phyloP scores from a whole-genome alignment of 805 yeast species.

The Candida chauliodis region DNA sequence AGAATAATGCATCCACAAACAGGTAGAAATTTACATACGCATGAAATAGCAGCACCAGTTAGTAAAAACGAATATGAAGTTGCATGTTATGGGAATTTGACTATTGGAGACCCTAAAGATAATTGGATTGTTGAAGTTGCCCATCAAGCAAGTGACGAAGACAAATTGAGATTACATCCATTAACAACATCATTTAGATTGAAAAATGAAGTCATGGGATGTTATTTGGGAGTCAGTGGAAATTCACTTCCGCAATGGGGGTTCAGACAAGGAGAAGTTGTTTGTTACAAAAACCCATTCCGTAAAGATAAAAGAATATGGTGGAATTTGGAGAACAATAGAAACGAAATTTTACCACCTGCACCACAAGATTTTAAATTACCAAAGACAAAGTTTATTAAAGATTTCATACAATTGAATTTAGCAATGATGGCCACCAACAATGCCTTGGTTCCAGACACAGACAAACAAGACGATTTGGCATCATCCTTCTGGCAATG shows the following conservation, averaged over 20 bases:
- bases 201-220: constrained; percentile 62
- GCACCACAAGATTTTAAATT: constrained; percentile 60
- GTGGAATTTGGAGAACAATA: constrained; percentile 81
- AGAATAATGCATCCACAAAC: constrained; percentile 63
- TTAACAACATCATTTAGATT: constrained; percentile 80
- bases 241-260: constrained; percentile 91
- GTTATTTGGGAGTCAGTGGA: constrained; percentile 86
- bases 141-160: constrained; percentile 54
- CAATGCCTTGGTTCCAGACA: constrained; percentile 77
- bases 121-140: constrained; percentile 74
- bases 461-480: constrained; percentile 64
- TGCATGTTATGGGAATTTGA: constrained; percentile 66
- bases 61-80: constrained; percentile 55
- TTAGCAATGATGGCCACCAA: constrained; percentile 82
- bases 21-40: constrained; percentile 68
- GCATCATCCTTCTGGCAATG: constrained; percentile 83
- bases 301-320: constrained; percentile 77
- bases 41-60: constrained; percentile 62
- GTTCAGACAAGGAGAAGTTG: constrained; percentile 94
- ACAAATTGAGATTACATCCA: constrained; percentile 61
- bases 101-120: constrained; percentile 68
- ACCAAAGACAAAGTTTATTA: constrained; percentile 70
- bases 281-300: constrained; percentile 67
- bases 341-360: constrained; percentile 53
- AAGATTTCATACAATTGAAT: constrained; percentile 69